Evolutionary conservation across 2,329 filamentous ascomycete genomes (phyloP).

Genomic region (Dryadomyces sulphureus): DNA sequence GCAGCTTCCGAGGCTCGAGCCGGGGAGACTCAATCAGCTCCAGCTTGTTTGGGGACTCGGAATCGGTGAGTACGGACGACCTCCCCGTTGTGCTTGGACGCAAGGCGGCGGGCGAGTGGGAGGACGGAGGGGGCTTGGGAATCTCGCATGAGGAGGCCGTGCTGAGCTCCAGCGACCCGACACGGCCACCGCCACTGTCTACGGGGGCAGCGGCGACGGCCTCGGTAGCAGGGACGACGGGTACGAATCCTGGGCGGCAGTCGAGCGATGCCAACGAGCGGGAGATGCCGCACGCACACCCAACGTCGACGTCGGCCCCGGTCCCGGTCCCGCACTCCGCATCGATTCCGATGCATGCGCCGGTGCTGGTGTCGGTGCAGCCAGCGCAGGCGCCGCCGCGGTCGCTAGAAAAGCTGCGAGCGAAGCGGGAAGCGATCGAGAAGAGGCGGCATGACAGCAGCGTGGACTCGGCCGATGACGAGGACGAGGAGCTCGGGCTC

Average conservation of each 20-base stretch:
- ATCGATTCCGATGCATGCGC: slow-evolving; percentile 26
- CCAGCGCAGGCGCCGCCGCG: slow-evolving; percentile 32
- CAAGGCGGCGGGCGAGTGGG: slow-evolving; percentile 64
- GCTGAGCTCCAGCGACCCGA: slow-evolving; percentile 17
- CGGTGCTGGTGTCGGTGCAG: slow-evolving; percentile 23
- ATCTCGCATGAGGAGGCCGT: slow-evolving; percentile 50
- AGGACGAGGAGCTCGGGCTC: slow-evolving; percentile 74
- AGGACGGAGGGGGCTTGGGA: slow-evolving; percentile 55
- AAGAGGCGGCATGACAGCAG: slow-evolving; percentile 56
- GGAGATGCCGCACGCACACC: background rate
- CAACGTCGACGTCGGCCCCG: background rate
- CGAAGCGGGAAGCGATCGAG: slow-evolving; percentile 62
- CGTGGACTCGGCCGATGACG: slow-evolving; percentile 81
- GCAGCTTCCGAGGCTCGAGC: slow-evolving; percentile 65
- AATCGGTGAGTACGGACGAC: slow-evolving; percentile 66
- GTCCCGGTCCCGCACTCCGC: background rate
- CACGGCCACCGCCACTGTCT: slow-evolving; percentile 1
- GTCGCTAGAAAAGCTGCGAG: slow-evolving; percentile 58
- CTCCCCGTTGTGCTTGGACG: slow-evolving; percentile 59
- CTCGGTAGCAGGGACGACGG: background rate
- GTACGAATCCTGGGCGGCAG: no score
- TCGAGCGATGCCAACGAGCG: background rate
- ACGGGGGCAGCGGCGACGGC: background rate
- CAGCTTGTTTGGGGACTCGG: slow-evolving; percentile 74
- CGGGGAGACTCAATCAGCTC: slow-evolving; percentile 81